Evolutionary conservation across 208 protist species (phyloP).

Genomic region (Tritrichomonas foetus): DNA sequence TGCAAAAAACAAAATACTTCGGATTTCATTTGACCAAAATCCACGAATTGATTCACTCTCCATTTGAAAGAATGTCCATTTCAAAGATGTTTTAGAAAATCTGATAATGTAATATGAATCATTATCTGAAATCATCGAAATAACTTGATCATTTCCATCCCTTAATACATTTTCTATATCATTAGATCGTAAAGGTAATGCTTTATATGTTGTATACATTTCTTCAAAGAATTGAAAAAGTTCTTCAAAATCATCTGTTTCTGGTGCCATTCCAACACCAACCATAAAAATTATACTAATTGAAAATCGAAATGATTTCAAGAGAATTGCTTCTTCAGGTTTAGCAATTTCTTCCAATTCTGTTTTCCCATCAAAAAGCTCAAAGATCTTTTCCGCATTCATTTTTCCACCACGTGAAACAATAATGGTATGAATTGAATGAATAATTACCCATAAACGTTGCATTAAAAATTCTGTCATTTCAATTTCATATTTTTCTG

Average conservation of each 20-base stretch:
- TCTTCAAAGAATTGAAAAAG: background rate
- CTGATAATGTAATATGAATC: background rate
- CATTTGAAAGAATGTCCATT: background rate
- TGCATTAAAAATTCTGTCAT: background rate
- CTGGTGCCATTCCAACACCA: background rate
- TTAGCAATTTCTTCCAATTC: background rate
- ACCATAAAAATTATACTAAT: background rate
- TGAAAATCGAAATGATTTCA: background rate
- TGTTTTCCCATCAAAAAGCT: background rate
- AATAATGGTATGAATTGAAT: background rate
- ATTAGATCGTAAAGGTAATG: background rate
- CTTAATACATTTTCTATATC: background rate
- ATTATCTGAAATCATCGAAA: background rate
- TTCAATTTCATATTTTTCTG: background rate
- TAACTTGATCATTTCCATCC: background rate
- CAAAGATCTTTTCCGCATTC: background rate
- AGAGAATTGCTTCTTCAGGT: background rate
- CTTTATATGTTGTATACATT: background rate
- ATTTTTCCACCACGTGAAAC: background rate
- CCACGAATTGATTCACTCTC: background rate
- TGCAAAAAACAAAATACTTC: slow-evolving; percentile 20
- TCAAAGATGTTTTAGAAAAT: background rate
- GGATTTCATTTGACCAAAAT: slow-evolving; percentile 6
- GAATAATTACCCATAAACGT: background rate
- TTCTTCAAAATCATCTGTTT: background rate